Evolutionary conservation across 2,329 filamentous ascomycete genomes (phyloP).

Genomic region (Phymatotrichopsis omnivora): DNA sequence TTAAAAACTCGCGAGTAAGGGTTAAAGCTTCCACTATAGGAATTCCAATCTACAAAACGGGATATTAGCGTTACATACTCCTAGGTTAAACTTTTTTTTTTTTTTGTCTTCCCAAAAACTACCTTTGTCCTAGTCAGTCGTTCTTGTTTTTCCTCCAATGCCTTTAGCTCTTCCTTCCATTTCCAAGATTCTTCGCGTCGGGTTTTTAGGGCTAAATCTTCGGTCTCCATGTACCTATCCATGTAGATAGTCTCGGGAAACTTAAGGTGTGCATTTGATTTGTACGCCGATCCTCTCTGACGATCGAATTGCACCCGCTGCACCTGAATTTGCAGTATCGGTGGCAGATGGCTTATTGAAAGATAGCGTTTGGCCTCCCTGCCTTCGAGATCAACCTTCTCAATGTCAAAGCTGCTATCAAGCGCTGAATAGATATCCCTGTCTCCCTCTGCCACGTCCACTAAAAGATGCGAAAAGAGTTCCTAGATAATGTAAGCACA

Average conservation of each 20-base stretch:
- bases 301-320: slow-evolving; percentile 68
- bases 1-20: slow-evolving; percentile 38
- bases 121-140: slow-evolving; percentile 20
- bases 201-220: slow-evolving; percentile 50
- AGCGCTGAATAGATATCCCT: slow-evolving; percentile 72
- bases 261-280: slow-evolving; percentile 66
- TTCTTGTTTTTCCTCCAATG: slow-evolving; percentile 38
- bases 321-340: slow-evolving; percentile 80
- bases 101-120: no score
- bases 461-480: slow-evolving; percentile 52
- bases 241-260: slow-evolving; percentile 76
- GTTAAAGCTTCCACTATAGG: slow-evolving; percentile 26
- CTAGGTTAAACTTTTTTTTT: no score
- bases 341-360: slow-evolving; percentile 65
- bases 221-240: slow-evolving; percentile 73
- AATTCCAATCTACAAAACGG: slow-evolving; percentile 21
- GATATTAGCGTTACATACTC: background rate
- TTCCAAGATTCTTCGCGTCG: slow-evolving; percentile 63
- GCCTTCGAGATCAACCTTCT: slow-evolving; percentile 60
- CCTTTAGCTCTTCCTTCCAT: slow-evolving; percentile 54
- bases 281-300: slow-evolving; percentile 49
- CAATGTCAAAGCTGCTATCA: slow-evolving; percentile 73
- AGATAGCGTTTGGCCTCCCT: slow-evolving; percentile 52
- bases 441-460: slow-evolving; percentile 48
- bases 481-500: slow-evolving; percentile 43